A percentile compares a stretch with the other conserved stretches of the same genome.
Conservation (phyloP, 495 filamentous ascomycete species). For the Aspergillus indologenus region DNA sequence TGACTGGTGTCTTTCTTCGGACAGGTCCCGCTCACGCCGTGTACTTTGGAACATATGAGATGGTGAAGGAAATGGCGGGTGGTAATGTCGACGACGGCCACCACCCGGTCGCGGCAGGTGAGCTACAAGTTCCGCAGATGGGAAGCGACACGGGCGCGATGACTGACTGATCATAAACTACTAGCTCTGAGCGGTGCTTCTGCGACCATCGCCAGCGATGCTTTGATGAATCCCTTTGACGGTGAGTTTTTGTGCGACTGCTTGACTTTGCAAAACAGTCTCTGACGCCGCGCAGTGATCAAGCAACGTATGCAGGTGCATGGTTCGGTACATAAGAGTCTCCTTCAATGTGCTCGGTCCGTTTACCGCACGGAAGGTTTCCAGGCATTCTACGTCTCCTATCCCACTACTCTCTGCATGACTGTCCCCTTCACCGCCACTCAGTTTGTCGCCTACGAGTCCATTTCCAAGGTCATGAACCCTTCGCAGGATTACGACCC, state of each 20-base stretch:
- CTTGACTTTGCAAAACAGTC: neutral
- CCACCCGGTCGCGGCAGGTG: conserved; percentile 90
- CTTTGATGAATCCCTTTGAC: conserved; percentile 99
- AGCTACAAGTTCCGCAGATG: conserved; percentile 16
- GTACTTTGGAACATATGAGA: conserved; percentile 97
- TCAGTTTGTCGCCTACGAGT: conserved; percentile 96
- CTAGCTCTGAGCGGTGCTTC: conserved; percentile 86
- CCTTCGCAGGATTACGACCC: conserved; percentile 83
- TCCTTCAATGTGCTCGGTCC: conserved; percentile 77
- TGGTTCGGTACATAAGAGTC: conserved; percentile 82
- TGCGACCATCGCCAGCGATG: conserved; percentile 95
- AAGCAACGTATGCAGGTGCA: conserved; percentile 99
- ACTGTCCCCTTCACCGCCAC: conserved; percentile 95
- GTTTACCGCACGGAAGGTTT: conserved; percentile 87
- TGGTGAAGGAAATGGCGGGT: conserved; percentile 92
- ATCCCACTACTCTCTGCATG: conserved; percentile 97
- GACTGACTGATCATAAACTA: conserved; percentile 17
- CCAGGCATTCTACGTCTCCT: conserved; percentile 94
- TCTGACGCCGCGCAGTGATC: conserved; percentile 64
- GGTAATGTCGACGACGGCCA: conserved; percentile 86
- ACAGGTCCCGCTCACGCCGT: conserved; percentile 93
- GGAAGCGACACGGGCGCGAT: conserved; percentile 13
- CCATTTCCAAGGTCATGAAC: conserved; percentile 89
- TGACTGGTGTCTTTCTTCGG: conserved; percentile 12
- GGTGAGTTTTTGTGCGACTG: conserved; percentile 53